Conservation (phyloP, 306 rosid genomes). For the Dryas alaskensis region DNA sequence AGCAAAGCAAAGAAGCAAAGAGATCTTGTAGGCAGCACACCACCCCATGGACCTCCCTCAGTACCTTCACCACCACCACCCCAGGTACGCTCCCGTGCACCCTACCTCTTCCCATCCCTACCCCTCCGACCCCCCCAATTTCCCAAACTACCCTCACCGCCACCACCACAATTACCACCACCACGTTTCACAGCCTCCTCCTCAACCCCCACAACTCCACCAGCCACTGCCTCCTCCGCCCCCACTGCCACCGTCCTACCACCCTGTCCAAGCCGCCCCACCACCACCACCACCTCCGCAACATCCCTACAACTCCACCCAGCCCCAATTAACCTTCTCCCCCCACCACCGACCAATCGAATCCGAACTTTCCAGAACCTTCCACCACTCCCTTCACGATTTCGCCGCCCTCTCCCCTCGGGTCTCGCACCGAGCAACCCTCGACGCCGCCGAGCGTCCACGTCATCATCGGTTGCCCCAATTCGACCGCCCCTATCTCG, state of each 20-base stretch:
- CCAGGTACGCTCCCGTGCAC: slow-evolving; percentile 10
- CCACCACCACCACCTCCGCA: slow-evolving; percentile 5
- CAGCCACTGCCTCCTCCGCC: slow-evolving; percentile 27
- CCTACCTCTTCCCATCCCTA: not conserved
- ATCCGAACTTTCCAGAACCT: slow-evolving; percentile 22
- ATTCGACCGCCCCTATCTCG: slow-evolving; percentile 13
- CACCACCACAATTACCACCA: slow-evolving; percentile 8
- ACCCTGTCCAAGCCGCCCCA: not conserved
- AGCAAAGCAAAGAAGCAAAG: not conserved
- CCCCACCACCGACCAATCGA: slow-evolving; percentile 12
- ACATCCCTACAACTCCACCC: slow-evolving; percentile 29
- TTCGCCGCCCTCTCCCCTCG: slow-evolving; percentile 13
- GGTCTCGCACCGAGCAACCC: slow-evolving; percentile 10
- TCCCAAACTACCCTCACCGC: slow-evolving; percentile 19
- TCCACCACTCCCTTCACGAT: slow-evolving; percentile 20
- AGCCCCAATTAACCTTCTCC: slow-evolving; percentile 29
- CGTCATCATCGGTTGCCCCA: slow-evolving; percentile 27
- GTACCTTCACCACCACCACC: slow-evolving; percentile 13
- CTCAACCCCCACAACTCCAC: slow-evolving; percentile 11
- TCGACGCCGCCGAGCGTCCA: slow-evolving; percentile 20
- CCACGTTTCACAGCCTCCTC: not conserved
- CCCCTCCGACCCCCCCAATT: slow-evolving; percentile 10
- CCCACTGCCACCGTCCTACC: slow-evolving; percentile 13
- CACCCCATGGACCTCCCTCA: slow-evolving; percentile 20
- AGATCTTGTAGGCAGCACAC: not conserved